Base-by-base conservation (phyloP, 75 land plant genomes). In the Selaginella moellendorffii region DNA sequence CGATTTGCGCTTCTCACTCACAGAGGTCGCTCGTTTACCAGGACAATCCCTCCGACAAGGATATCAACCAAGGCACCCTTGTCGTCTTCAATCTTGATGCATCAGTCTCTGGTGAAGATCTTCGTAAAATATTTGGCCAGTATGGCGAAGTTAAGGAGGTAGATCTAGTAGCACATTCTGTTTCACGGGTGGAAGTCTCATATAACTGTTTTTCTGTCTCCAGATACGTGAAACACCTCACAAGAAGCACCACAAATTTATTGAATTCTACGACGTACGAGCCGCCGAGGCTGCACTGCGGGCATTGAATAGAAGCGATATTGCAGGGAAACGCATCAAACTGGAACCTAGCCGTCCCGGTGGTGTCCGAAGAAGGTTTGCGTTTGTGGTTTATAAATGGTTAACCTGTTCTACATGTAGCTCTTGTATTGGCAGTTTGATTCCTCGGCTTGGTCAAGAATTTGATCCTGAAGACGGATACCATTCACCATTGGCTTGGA, bases 141-240 rank as follows among this genome's bases (percentile, higher is more conserved):
- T 86, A 86, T 66, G 96, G 96, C 2, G 96, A 90, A 75, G 87
- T 90, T 18, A 90, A 90, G 69, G 96, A 90, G 90, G 96, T 83
- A 22, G 73, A 19, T 2, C 22, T 65, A 61, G 63, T 17, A n/a
- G n/a, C n/a, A n/a, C n/a, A n/a, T n/a, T n/a, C n/a, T n/a, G n/a
- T n/a, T n/a, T n/a, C n/a, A n/a, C n/a, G n/a, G n/a, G n/a, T n/a
- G n/a, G n/a, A n/a, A n/a, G n/a, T n/a, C n/a, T n/a, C n/a, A n/a
- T n/a, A n/a, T n/a, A n/a, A n/a, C n/a, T n/a, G n/a, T n/a, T n/a
- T n/a, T n/a, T n/a, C n/a, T n/a, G n/a, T n/a, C n/a, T 54, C 24
- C 91, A 86, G 91, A 87, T 84, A 17, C 84, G 79, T n/a, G n/a
- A n/a, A n/a, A n/a, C n/a, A n/a, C n/a, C n/a, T n/a, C n/a, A n/a